Evolutionary conservation across 1,284 basidiomycete genomes (phyloP).

Genomic region (Pseudozyma tsukubaensis): DNA sequence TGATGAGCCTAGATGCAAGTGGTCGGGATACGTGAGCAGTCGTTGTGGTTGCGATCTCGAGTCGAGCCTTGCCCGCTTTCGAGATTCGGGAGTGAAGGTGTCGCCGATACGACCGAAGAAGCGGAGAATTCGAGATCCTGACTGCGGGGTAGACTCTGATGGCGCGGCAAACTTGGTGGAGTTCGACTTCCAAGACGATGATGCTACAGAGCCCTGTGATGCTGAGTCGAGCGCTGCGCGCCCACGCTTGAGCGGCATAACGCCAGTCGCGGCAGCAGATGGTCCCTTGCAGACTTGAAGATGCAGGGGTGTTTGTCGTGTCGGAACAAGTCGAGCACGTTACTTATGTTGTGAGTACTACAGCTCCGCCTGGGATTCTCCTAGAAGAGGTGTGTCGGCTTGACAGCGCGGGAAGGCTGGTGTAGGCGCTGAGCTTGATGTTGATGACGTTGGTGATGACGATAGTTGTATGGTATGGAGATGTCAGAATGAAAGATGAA

Average conservation of each 20-base stretch:
- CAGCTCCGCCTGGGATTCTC: not conserved
- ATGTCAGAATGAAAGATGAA: not conserved
- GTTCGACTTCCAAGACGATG: not conserved
- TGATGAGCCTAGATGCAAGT: not conserved
- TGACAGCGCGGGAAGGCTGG: not conserved
- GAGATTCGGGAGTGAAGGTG: conserved; percentile 2
- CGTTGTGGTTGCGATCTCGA: not conserved
- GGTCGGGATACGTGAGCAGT: too few relatives aligned
- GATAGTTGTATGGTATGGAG: not conserved
- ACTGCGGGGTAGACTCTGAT: not conserved
- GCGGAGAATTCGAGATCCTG: not conserved
- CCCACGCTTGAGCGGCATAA: conserved; percentile 23
- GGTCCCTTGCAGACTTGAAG: too few relatives aligned
- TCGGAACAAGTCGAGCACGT: too few relatives aligned
- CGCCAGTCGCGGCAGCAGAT: conserved; percentile 1
- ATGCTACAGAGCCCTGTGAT: conserved; percentile 13
- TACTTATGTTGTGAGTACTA: too few relatives aligned
- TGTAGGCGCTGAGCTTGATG: not conserved
- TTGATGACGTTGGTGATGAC: not conserved
- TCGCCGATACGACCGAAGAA: not conserved
- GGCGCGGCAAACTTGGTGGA: not conserved
- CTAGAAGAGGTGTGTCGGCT: too few relatives aligned
- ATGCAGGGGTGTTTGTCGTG: too few relatives aligned
- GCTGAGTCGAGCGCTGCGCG: conserved; percentile 14
- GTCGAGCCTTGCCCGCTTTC: conserved; percentile 18